A percentile compares a stretch with the other conserved stretches of the same genome.
These are phyloP conservation scores for Hypoxylon subgilvum DNA, from an alignment of 495 filamentous ascomycete species.

Conservation along the genomic window DNA sequence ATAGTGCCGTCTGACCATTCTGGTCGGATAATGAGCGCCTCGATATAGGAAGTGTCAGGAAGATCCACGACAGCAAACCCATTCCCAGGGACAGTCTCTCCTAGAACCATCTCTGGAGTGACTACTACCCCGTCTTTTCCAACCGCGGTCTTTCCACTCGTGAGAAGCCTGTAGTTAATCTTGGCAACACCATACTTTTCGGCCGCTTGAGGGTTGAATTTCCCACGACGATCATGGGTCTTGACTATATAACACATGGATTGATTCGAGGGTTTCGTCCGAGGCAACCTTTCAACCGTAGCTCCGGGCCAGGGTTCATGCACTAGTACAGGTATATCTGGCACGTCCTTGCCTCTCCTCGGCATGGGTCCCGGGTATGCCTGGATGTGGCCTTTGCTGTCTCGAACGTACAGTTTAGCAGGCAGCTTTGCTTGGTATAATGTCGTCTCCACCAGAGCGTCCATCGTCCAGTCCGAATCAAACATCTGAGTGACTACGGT, in stretches of 20 bases:
- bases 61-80: slow-evolving; percentile 84
- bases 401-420: slow-evolving; percentile 71
- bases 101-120: slow-evolving; percentile 60
- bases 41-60: slow-evolving; percentile 70
- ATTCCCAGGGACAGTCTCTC: slow-evolving; percentile 37
- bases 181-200: slow-evolving; percentile 61
- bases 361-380: slow-evolving; percentile 71
- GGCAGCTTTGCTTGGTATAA: slow-evolving; percentile 70
- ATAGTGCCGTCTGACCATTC: slow-evolving; percentile 75
- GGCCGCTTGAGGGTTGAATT: slow-evolving; percentile 73
- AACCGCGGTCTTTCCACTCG: slow-evolving; percentile 56
- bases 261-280: slow-evolving; percentile 64
- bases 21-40: slow-evolving; percentile 65
- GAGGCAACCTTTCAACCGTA: slow-evolving; percentile 65
- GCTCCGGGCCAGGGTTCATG: slow-evolving; percentile 85
- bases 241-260: slow-evolving; percentile 87
- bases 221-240: slow-evolving; percentile 74
- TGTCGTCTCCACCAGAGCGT: slow-evolving; percentile 67
- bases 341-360: slow-evolving; percentile 52
- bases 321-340: slow-evolving; percentile 75
- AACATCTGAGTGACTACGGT: slow-evolving; percentile 80
- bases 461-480: slow-evolving; percentile 73
- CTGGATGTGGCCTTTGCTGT: slow-evolving; percentile 68
- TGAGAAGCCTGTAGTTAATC: slow-evolving; percentile 59
- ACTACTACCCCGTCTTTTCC: slow-evolving; percentile 63